A percentile compares a stretch with the other conserved stretches of the same genome.
phyloP scores from a whole-genome alignment of 176 grass and related monocot species.

The Oryza nivara region DNA sequence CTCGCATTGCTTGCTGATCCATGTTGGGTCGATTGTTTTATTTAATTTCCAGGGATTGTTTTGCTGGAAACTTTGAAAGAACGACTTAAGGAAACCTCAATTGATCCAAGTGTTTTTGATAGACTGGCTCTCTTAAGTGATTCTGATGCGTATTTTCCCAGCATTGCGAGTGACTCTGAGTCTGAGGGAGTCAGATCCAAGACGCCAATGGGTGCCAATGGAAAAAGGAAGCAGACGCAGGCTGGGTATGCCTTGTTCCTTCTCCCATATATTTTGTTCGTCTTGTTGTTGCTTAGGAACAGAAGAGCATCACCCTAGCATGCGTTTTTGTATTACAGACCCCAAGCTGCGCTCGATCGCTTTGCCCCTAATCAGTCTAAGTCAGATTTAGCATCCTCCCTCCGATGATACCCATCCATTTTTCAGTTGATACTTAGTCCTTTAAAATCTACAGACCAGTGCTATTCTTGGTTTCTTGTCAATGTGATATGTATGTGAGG shows the following conservation, averaged over 20 bases:
- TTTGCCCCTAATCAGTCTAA: background rate
- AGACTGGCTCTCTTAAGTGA: conserved; percentile 45
- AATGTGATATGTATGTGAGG: background rate
- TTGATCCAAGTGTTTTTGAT: conserved; percentile 43
- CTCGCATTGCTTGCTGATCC: background rate
- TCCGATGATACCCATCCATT: background rate
- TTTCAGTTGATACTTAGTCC: background rate
- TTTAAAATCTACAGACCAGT: background rate
- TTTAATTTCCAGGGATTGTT: conserved; percentile 50
- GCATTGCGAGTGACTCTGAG: background rate
- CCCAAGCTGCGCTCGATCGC: background rate
- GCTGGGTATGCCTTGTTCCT: conserved; percentile 46
- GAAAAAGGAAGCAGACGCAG: conserved; percentile 40
- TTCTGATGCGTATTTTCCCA: background rate
- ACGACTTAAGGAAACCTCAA: conserved; percentile 17
- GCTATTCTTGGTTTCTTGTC: background rate
- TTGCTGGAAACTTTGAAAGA: conserved; percentile 62
- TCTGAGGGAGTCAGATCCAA: background rate
- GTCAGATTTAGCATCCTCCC: background rate
- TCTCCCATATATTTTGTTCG: background rate
- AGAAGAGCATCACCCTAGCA: background rate
- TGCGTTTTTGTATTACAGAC: background rate
- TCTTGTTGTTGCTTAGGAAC: background rate
- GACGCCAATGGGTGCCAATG: conserved; percentile 12
- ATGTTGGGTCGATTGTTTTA: background rate